phyloP scores from a whole-genome alignment of 1,284 basidiomycete species.

The Ustanciosporium gigantosporum region DNA sequence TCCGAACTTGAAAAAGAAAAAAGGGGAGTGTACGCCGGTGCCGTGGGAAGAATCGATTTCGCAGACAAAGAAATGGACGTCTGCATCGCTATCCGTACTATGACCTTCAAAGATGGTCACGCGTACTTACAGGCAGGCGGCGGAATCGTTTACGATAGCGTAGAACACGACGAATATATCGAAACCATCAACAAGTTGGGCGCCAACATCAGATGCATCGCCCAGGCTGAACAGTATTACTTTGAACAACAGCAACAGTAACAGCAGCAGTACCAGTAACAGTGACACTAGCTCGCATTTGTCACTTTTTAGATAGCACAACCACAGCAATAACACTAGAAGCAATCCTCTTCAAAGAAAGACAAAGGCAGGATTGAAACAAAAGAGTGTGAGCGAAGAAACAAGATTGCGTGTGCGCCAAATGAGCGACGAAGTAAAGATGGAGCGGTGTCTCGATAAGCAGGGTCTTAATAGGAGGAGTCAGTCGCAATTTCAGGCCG shows the following conservation, averaged over 20 bases:
- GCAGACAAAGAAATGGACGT: constrained; percentile 94
- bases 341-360: no score
- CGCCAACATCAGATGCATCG: constrained; percentile 82
- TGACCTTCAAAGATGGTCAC: constrained; percentile 91
- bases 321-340: no score
- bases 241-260: background rate
- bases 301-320: no score
- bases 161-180: constrained; percentile 93
- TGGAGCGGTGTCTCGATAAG: no score
- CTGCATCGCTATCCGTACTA: constrained; percentile 97
- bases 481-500: no score
- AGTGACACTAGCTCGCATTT: no score
- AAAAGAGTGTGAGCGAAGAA: no score
- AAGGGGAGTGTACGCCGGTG: constrained; percentile 94
- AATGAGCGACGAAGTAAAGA: no score
- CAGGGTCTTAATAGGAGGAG: no score
- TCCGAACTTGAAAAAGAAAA: constrained; percentile 84
- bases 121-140: constrained; percentile 91
- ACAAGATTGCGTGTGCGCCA: no score
- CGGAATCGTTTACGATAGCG: constrained; percentile 95
- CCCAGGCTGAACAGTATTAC: constrained; percentile 71
- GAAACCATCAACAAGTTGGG: constrained; percentile 95
- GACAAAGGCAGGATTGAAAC: no score
- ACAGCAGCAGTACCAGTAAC: background rate
- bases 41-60: constrained; percentile 95